Base-by-base conservation (phyloP, 306 rosid species). In the Hippophae tibetana region DNA sequence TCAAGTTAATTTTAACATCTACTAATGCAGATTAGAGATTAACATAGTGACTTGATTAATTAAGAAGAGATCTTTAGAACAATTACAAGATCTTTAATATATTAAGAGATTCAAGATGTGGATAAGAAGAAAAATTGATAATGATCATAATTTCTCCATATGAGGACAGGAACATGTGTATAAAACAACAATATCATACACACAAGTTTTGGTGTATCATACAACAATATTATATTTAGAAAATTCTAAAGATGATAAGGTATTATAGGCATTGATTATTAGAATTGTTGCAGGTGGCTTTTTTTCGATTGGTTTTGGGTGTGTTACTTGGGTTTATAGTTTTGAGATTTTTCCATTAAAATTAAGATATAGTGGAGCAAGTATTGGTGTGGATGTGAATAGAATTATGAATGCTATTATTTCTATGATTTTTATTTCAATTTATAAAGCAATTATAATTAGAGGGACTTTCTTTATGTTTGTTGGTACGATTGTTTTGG, bases 381-480 rank as follows among this genome's bases (percentile, higher is more conserved):
- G 95, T 23, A 56, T 87, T 13, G 92, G 92, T 5, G 92, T 87
- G 31, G 98, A 84, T 0, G 93, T 92, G 69, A 92, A 87, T 7
- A 78, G 98, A 5, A 5, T 61, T 25, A 68, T 69, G 77, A 92
- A 87, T 61, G 98, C 89, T 11, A 10, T 50, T 0, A 62, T 92
- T 42, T 85, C 98, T 0, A 76, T 85, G 69, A 74, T 70, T 13
- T 90, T 90, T 62, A 67, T 90, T 26, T 74, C 95, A 2, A 68
- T 87, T 26, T 85, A 76, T 13, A 72, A 82, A 18, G 86, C 83
- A 38, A 78, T 92, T 5, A 87, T 89, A 0, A 83, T 92, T 0
- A 96, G 98, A 18, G 96, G 96, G 8, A 50, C 73, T 13, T 85
- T 80, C 81, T 92, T 83, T 66, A 45, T 92, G 86, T 92, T 85